Evolutionary conservation across 2,329 filamentous ascomycete species (phyloP), one percentile per base, ranked within the genome.

Genomic region (Plectosphaerella cucumerina): DNA sequence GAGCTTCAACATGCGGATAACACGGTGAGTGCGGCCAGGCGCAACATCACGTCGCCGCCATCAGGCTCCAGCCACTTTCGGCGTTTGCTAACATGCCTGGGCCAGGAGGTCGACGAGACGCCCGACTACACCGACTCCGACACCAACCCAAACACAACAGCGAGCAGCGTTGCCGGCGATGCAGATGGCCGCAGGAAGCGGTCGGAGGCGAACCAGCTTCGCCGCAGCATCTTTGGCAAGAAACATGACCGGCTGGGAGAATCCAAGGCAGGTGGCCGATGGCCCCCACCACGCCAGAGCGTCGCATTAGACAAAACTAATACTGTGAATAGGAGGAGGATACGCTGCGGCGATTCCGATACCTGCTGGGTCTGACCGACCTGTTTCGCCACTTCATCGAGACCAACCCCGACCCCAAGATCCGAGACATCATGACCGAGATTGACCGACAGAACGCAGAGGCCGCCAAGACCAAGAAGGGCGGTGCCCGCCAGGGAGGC

Each of bases 341-440:
- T 64, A 95, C 90, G 1, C 90, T 97, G 64, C 85, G 93, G 60
- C 82, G 94, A 66, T 99, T 99, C 68, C 86, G 91, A 57, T 99
- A 99, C 67, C 81, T 99, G 1, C 81, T 99, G 14, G 95, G 95
- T 22, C 77, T 99, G 48, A 99, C 94, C 15, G 94, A 99, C 64
- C 78, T 99, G 18, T 99, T 99, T 75, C 90, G 95, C 58, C 94
- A 99, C 72, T 99, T 99, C 70, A 99, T 99, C 72, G 92, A 97
- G 65, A 90, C 91, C 9, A 99, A 97, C 65, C 93, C 92, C 5
- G 92, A 99, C 64, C 93, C 94, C 15, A 90, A 89, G 61, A 94
- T 97, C 63, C 89, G 93, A 61, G 89, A 96, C 52, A 90, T 97
- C 60, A 94, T 97, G 80, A 81, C 82, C 47, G 90, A 97, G 70